Base-by-base conservation (phyloP, 345 rosid genomes). In the Moricandia arvensis region DNA sequence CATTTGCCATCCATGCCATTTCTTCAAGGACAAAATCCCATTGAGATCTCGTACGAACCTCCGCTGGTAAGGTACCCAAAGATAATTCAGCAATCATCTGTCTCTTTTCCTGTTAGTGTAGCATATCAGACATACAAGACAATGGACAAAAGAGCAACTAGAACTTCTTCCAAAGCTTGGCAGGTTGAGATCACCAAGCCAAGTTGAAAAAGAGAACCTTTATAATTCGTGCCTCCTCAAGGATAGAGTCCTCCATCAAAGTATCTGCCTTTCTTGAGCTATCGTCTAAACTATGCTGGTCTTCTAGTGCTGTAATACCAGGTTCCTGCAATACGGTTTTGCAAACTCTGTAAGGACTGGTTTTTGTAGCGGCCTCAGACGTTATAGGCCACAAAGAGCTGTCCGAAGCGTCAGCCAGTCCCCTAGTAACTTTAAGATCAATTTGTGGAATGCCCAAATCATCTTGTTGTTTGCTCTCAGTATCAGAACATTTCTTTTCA, bases 11-110 rank as follows among this genome's bases (percentile, higher is more conserved):
- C 99, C 99, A 95, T 63, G 90, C 80, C 96, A 95, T 90, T 83
- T 92, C 99, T 90, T 92, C 97, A n/a, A 95, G 93, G 73, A 95
- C 94, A 81, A 86, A 92, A 70, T 86, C 96, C 99, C 99, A 95
- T 35, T 90, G 96, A 75, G 90, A 85, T 78, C 77, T 88, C n/a
- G 54, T 60, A 51, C 74, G 83, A 68, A 33, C 78, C 80, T 85
- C 96, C 74, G 58, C 68, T 15, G 86, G 82, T 21, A 75, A 59
- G n/a, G 79, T 63, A 75, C 83, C 82, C 68, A 73, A 79, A 82
- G 94, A 93, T 80, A 90, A 86, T 81, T 92, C 90, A 5, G 90
- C 86, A 71, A 95, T 88, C 78, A 88, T 88, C 82, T 89, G 85
- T 66, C 75, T 91, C 80, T 92, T 92, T 63, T 86, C 96, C 99